phyloP scores from a whole-genome alignment of 148 eudicot genomes.

The Amaranthus palmeri region DNA sequence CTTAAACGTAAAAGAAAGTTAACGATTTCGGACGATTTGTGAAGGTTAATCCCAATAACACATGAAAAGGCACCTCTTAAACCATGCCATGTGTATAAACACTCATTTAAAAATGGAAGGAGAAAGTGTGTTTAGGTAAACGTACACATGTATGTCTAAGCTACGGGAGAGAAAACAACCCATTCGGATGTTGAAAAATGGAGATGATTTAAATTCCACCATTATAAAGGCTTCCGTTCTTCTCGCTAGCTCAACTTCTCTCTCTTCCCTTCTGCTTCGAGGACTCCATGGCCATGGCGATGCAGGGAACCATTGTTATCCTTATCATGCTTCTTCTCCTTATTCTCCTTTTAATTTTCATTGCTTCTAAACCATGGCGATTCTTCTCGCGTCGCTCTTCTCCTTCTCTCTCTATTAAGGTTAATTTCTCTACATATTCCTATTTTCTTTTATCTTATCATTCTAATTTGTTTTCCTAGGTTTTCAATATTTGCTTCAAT shows the following conservation, averaged over 20 bases:
- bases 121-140: too few relatives aligned
- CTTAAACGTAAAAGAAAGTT: too few relatives aligned
- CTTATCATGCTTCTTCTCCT: slow-evolving; percentile 51
- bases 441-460: not conserved
- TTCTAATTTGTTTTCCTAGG: not conserved
- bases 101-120: too few relatives aligned
- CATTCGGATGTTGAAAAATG: not conserved
- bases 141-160: too few relatives aligned
- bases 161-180: too few relatives aligned
- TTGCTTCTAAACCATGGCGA: slow-evolving; percentile 85
- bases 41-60: too few relatives aligned
- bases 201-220: slow-evolving; percentile 25
- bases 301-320: slow-evolving; percentile 19
- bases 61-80: too few relatives aligned
- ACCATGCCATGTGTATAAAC: too few relatives aligned
- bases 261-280: slow-evolving; percentile 5
- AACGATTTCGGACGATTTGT: too few relatives aligned
- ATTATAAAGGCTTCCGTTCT: slow-evolving; percentile 40
- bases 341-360: slow-evolving; percentile 46
- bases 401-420: slow-evolving; percentile 45
- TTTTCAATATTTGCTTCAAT: slow-evolving; percentile 2
- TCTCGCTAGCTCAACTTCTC: slow-evolving; percentile 26
- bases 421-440: slow-evolving; percentile 16
- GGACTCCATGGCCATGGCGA: slow-evolving; percentile 44
- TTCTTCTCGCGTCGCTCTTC: slow-evolving; percentile 34